Conservation (phyloP, 441 rosid species). For the Corymbia citriodora region DNA sequence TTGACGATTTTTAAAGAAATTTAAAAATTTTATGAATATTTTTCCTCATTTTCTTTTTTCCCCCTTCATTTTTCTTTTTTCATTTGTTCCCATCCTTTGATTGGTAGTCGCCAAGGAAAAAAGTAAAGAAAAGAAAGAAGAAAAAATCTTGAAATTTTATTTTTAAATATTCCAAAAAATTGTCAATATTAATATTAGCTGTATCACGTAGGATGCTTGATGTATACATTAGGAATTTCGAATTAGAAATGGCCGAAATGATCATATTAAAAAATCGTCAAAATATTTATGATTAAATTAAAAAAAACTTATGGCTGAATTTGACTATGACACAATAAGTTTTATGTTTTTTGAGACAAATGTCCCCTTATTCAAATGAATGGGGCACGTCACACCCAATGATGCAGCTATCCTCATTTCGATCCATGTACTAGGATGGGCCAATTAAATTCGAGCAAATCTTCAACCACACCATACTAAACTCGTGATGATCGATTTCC, state of each 20-base stretch:
- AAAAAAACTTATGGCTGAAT: neutral
- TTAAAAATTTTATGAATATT: neutral
- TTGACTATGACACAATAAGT: neutral
- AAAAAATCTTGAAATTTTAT: neutral
- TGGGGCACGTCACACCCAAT: neutral
- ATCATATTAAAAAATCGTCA: neutral
- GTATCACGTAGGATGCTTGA: fast-evolving
- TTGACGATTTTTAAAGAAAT: neutral
- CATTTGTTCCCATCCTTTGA: neutral
- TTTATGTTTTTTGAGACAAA: neutral
- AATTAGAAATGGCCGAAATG: fast-evolving
- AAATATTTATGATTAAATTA: neutral
- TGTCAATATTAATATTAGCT: fast-evolving
- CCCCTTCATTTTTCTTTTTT: too few relatives aligned
- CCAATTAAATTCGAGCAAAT: neutral
- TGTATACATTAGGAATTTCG: neutral
- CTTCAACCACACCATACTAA: neutral
- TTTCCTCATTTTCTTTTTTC: neutral
- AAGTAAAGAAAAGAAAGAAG: neutral
- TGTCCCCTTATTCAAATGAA: neutral
- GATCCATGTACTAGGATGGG: neutral
- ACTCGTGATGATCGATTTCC: neutral
- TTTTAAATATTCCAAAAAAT: neutral
- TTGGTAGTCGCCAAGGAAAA: fast-evolving
- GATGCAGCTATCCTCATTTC: neutral